Evolutionary conservation across 768 basidiomycete species (phyloP), one percentile per base, ranked within the genome.

Genomic region (Calvatia gigantea): DNA sequence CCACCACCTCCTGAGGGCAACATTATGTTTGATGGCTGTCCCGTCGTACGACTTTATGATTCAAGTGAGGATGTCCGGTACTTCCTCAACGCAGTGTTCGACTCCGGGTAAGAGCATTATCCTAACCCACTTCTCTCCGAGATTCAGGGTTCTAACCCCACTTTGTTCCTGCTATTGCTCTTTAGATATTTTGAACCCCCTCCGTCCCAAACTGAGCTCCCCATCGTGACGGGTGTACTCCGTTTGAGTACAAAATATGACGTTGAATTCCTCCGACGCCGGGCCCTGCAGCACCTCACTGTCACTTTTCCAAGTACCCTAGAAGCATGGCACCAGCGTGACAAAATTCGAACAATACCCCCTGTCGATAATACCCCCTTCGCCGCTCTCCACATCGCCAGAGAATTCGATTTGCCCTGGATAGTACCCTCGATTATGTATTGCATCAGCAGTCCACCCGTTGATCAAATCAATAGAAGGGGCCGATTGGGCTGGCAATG

Each of bases 181-280:
- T 38, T 35, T 29, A 71, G 71, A 48, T 73, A 63, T 52, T 73
- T 73, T 31, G 70, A 69, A 57, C 68, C 72, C 19, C 70, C 71
- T 8, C 71, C 73, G 4, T 48, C 66, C 1, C 62, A 47, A 14
- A 72, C 73, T 12, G 58, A 65, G 25, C 61, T 72, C 38, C 52
- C 47, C 14, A 67, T 70, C 50, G 63, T 73, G 5, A 65, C 69
- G 15, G 66, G 69, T 31, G 64, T 76, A n/a, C 65, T 75, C 17
- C 69, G 71, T 2, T 63, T 76, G 54, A 67, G 69, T 44, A 64
- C 67, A 17, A 76, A 75, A 64, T 75, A 75, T 62, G 68, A 75
- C 55, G 71, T 73, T 5, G 62, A 58, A 42, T 69, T 65, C 56
- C 70, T 75, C 31, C 68, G 67, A 9, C 59, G 54, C 2, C 70